Base-by-base conservation (phyloP, 75 land plant species). In the Chamaecyparis obtusa region DNA sequence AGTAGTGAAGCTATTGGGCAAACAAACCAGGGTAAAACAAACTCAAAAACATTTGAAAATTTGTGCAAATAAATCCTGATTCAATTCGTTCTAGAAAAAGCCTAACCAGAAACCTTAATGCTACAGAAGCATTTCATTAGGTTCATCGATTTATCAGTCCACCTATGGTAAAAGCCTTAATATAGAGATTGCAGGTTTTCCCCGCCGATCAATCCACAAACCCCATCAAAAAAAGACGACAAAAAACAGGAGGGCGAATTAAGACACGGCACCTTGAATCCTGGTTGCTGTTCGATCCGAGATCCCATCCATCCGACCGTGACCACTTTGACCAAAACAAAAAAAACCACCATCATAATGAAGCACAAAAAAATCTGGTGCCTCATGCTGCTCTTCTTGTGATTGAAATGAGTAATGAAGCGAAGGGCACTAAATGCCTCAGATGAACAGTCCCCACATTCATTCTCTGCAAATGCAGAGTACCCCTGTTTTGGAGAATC, bases 401-500 rank as follows among this genome's bases (percentile, higher is more conserved):
- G 21, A 9, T 13, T 46, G 44, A 44, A 30, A 81, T 11, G 48
- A 46, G 11, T 3, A 17, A 46, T 46, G 83, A n/a, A 43, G 54
- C 11, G 27, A 14, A 44, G 10, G 11, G 48, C 48, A 5, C 1
- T 81, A 30, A 81, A 10, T 46, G 49, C 83, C 83, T 44, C 49
- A 9, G 49, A 43, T 81, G 83, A 27, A 16, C 85, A 33, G 41
- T 17, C 6, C 36, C 57, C 85, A 27, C 83, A 81, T 11, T 51
- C 56, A 30, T 33, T 36, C 36, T 54, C 85, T 33, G 56, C 13
- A 41, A 81, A 81, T 81, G 14, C 51, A 17, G 83, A n/a, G n/a
- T 81, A 49, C 0, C 83, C 83, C 83, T 81, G 54, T n/a, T 81
- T 81, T 27, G 83, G 83, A n/a, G 83, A 81, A n/a, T 4, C 54